Evolutionary conservation across 192 early-diverging fungal species (phyloP).

Genomic region (Coemansia sp.): DNA sequence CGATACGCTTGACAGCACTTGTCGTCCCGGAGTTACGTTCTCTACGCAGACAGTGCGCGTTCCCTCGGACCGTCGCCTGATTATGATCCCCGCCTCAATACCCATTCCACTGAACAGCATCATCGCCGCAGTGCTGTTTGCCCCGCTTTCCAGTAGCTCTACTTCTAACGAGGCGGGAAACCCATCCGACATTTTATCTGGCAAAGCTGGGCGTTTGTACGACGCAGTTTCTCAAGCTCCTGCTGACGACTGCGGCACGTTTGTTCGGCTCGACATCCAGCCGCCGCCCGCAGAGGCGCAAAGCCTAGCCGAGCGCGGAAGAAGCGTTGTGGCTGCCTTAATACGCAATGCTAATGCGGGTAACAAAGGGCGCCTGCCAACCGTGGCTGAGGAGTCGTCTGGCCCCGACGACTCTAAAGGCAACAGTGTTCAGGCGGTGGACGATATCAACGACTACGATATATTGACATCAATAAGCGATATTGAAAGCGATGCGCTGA

Average conservation of each 20-base stretch:
- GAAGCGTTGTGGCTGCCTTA: not conserved
- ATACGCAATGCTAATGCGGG: not conserved
- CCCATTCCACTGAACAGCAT: constrained; percentile 16
- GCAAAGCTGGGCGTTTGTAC: not conserved
- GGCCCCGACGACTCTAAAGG: not conserved
- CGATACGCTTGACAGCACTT: not conserved
- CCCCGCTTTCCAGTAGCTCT: not conserved
- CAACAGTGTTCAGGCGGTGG: not conserved
- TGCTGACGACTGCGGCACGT: not conserved
- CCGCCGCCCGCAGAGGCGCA: not conserved
- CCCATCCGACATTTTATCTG: not conserved
- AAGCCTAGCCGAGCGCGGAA: constrained; percentile 6
- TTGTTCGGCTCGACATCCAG: not conserved
- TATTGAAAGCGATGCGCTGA: not conserved
- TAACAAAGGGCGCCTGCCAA: not conserved
- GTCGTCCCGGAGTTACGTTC: constrained; percentile 27
- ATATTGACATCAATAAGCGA: not conserved
- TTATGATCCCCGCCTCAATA: constrained; percentile 27
- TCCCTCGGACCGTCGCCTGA: constrained; percentile 30
- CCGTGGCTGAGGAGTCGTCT: not conserved
- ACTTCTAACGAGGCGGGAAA: not conserved
- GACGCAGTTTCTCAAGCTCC: not conserved
- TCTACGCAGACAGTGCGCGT: constrained; percentile 21
- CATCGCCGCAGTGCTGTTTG: constrained; percentile 17
- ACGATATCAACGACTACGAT: not conserved